These are phyloP conservation scores for Ampelomyces quisqualis DNA, from an alignment of 2,329 filamentous ascomycete species.

Conservation along the genomic window DNA sequence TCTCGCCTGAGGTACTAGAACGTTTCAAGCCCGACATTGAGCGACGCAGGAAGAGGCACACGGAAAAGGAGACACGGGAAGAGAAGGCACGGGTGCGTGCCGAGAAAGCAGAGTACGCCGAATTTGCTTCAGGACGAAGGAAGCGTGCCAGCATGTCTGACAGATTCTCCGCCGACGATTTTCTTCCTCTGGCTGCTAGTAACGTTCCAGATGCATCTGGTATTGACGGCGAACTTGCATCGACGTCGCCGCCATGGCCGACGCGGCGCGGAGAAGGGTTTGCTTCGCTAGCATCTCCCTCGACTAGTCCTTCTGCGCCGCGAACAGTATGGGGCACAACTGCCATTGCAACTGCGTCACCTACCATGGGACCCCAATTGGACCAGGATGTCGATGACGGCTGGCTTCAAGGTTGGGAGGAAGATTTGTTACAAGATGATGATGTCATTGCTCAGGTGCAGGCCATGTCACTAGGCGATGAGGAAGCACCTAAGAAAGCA, in stretches of 20 bases:
- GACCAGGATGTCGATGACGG: constrained; percentile 65
- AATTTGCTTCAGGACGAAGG: constrained; percentile 65
- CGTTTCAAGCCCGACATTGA: constrained; percentile 77
- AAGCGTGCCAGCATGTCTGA: constrained; percentile 58
- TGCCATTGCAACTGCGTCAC: constrained; percentile 60
- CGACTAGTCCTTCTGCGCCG: constrained; percentile 73
- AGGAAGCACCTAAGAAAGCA: constrained; percentile 34
- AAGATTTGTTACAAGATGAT: constrained; percentile 66
- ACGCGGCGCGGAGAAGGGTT: constrained; percentile 60
- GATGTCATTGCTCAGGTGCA: constrained; percentile 54
- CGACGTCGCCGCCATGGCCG: constrained; percentile 51
- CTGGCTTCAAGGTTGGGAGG: constrained; percentile 83
- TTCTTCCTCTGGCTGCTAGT: constrained; percentile 42
- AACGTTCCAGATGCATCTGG: constrained; percentile 29
- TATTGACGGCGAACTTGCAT: constrained; percentile 38
- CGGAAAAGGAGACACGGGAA: constrained; percentile 80
- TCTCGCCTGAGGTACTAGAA: constrained; percentile 71
- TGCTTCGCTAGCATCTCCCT: constrained; percentile 70
- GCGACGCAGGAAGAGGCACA: constrained; percentile 71
- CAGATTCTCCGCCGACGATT: constrained; percentile 53
- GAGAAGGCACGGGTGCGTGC: constrained; percentile 82
- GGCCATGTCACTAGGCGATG: constrained; percentile 39
- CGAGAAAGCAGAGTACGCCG: constrained; percentile 74
- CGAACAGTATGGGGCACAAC: constrained; percentile 93
- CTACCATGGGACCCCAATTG: constrained; percentile 52